These are phyloP conservation scores for Boletus rufocinnamomeus DNA, from an alignment of 768 basidiomycete genomes.

Conservation along the genomic window DNA sequence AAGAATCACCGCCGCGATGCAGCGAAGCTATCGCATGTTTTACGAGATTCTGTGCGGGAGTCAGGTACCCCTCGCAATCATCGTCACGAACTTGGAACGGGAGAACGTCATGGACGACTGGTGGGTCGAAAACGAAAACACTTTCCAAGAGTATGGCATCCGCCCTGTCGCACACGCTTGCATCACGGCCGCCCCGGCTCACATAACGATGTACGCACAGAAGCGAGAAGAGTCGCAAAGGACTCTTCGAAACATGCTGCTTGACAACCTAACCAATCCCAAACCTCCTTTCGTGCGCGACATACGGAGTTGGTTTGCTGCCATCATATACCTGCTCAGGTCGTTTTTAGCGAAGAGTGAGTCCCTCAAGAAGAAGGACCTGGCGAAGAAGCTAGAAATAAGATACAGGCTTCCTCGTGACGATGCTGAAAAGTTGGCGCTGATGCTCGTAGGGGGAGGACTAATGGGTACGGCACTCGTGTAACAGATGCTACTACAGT, in stretches of 20 bases:
- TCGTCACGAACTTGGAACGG: constrained; percentile 13
- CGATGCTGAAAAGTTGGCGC: constrained; percentile 2
- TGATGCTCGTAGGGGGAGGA: too few species aligned
- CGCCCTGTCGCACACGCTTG: constrained; percentile 12
- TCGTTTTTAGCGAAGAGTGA: background rate
- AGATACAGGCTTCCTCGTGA: background rate
- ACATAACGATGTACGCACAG: background rate
- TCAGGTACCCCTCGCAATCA: constrained; percentile 14
- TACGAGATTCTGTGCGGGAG: constrained; percentile 13
- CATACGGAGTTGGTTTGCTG: constrained; percentile 10
- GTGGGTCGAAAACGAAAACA: constrained; percentile 15
- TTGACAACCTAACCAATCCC: background rate
- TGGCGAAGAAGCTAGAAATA: constrained; percentile 1
- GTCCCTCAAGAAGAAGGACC: background rate
- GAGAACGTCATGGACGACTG: constrained; percentile 16
- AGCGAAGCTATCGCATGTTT: constrained; percentile 18
- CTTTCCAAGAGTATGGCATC: constrained; percentile 1
- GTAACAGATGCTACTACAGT: too few species aligned
- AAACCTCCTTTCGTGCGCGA: background rate
- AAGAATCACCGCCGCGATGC: constrained; percentile 8
- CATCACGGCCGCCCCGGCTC: constrained; percentile 8
- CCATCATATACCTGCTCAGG: too few species aligned
- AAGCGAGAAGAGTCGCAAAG: constrained; percentile 8
- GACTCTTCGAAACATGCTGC: background rate
- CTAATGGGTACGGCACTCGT: too few species aligned